Evolutionary conservation across 2,329 filamentous ascomycete species (phyloP), one percentile per base, ranked within the genome.

Genomic region (Cladophialophora immunda): DNA sequence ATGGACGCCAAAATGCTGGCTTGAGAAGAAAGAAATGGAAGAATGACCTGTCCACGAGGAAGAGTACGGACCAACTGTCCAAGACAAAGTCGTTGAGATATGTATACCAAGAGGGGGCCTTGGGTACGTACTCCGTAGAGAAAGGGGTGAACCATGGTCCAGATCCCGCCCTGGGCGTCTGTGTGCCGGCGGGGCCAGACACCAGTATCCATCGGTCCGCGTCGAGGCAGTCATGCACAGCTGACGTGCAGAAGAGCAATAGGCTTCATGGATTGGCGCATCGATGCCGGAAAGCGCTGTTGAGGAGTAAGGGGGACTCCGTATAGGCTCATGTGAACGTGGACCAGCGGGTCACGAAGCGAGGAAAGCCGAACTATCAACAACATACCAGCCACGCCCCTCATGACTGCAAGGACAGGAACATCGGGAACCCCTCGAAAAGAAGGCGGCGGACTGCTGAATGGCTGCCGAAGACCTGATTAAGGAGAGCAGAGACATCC

Each of bases 1-100:
- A 47, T 68, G 66, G 66, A 68, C 66, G 66, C 63, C 60, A 62
- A 55, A 56, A 62, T 62, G 62, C 62, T 68, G 32, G 41, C 59
- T 54, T 22, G 15, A 47, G 47, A 27, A 52, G 17, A 7, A 54
- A 65, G 22, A n/a, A 27, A 58, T 29, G 56, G 19, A 60, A 52
- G 41, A 60, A 53, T 59, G 41, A 58, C 41, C 45, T 54, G 13
- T 52, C 54, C 47, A 56, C 54, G 29, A 63, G 60, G 45, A 50
- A 64, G 53, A 54, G 60, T n/a, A 64, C 47, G 59, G 45, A 47
- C 58, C 47, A 56, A 29, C n/a, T n/a, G 34, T 25, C 29, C 58
- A 36, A 34, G 45, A 41, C 11, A 19, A 41, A 19, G n/a, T 41
- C 17, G 38, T 41, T 17, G 50, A 61, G 25, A 56, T 62, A 56